Base-by-base conservation (phyloP, 192 early-diverging fungal genomes). In the Coemansia brasiliensis region DNA sequence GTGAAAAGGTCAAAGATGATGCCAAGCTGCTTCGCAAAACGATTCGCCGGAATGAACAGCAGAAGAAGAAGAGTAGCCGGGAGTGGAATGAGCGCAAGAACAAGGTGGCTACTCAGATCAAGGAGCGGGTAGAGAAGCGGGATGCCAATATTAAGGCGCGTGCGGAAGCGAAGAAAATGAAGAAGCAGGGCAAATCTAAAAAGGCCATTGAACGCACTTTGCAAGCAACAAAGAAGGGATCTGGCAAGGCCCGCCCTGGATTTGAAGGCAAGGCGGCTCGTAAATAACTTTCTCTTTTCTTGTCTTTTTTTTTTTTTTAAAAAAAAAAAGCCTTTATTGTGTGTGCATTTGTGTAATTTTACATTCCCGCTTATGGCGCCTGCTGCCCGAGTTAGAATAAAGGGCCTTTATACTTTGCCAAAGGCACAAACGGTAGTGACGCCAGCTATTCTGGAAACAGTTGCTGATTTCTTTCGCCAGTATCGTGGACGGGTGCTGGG, bases 1-100 rank as follows among this genome's bases (percentile, higher is more conserved):
- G 95, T 59, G 89, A 93, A 65, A 94, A 93, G 77, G 83, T 95
- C 55, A 92, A 93, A 76, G 95, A 98, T 67, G 90, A 98, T 43
- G 65, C 86, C 52, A 91, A 87, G 66, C 73, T 95, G 38, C 82
- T 98, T 32, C 93, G 95, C 75, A 95, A 94, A 77, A 90, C 90
- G 0, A 84, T 98, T 39, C 94, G 93, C 70, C 86, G 90, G 42
- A 82, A 88, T 56, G 86, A 92, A 55, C 82, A 90, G 60, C 61
- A 76, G 51, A 98, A 98, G 86, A 75, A 69, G 66, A 95, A 92
- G 88, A 92, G 90, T 58, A 63, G 83, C 21, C 78, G 86, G 48
- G 87, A 89, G 46, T 98, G 95, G 95, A 83, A 67, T 13, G 85
- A 93, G 27, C 86, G 95, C 42, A 82, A 86, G 57, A 74, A 88